These are phyloP conservation scores for Rhododendron ovatum DNA, from an alignment of 148 eudicot species.

Conservation along the genomic window DNA sequence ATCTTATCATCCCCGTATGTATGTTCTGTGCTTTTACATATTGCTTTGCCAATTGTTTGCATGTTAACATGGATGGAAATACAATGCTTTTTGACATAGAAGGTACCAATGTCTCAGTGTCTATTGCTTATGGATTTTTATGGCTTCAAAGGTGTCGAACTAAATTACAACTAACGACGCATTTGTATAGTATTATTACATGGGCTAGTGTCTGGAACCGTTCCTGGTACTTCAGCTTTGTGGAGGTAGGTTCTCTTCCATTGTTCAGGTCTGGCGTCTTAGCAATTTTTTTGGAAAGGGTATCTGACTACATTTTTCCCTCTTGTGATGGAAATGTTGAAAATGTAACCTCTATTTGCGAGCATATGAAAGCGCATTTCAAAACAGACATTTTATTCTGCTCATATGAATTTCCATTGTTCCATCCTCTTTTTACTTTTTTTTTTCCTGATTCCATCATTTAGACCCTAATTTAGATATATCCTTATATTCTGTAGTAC, in stretches of 20 bases:
- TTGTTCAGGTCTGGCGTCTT: neutral
- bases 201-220: neutral
- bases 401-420: neutral
- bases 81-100: neutral
- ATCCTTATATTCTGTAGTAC: neutral
- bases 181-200: neutral
- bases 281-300: neutral
- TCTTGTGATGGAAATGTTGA: neutral
- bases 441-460: neutral
- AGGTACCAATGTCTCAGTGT: neutral
- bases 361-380: neutral
- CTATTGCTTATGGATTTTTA: slow-evolving; percentile 3
- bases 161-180: neutral
- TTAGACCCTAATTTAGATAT: neutral
- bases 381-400: neutral
- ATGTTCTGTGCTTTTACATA: slow-evolving; percentile 12
- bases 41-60: slow-evolving; percentile 1
- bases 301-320: neutral
- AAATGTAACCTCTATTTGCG: neutral
- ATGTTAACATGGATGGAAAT: neutral
- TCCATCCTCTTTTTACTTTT: neutral
- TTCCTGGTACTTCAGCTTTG: neutral
- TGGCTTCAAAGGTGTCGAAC: neutral
- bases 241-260: neutral
- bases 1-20: slow-evolving; percentile 81